A percentile compares a stretch with the other conserved stretches of the same genome.
Conservation (phyloP, 2,329 filamentous ascomycete species). For the Sarocladium kiliense region DNA sequence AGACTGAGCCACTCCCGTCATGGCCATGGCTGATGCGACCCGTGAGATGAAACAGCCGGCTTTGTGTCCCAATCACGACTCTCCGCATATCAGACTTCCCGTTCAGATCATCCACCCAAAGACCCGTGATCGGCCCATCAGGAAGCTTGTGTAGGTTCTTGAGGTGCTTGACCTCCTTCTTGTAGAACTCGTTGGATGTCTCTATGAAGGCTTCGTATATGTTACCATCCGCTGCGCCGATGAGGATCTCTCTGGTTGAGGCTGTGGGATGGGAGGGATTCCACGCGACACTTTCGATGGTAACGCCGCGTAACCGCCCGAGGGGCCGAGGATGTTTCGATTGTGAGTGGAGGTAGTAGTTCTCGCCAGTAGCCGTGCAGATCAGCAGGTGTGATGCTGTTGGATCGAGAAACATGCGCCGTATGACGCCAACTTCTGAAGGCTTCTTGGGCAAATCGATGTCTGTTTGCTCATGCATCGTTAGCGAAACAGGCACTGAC, state of each 20-base stretch:
- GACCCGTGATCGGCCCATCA: slow-evolving; percentile 76
- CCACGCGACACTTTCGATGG: slow-evolving; percentile 89
- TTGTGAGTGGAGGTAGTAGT: slow-evolving; percentile 96
- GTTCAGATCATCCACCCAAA: slow-evolving; percentile 74
- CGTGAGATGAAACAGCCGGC: slow-evolving; percentile 72
- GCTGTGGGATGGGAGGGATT: slow-evolving; percentile 89
- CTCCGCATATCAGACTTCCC: slow-evolving; percentile 65
- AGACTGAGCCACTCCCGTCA: slow-evolving; percentile 81
- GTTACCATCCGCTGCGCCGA: slow-evolving; percentile 89
- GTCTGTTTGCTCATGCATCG: slow-evolving; percentile 47
- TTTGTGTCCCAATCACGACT: slow-evolving; percentile 75
- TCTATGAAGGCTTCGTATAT: slow-evolving; percentile 96
- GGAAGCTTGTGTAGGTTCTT: slow-evolving; percentile 77
- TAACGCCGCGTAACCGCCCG: slow-evolving; percentile 75
- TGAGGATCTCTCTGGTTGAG: slow-evolving; percentile 87
- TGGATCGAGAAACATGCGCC: slow-evolving; percentile 94
- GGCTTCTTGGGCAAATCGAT: slow-evolving; percentile 95
- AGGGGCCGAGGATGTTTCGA: slow-evolving; percentile 82
- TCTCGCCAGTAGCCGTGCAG: slow-evolving; percentile 86
- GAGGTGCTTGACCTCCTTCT: slow-evolving; percentile 88
- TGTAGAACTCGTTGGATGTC: slow-evolving; percentile 89
- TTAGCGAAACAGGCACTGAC: background rate
- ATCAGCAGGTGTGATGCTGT: slow-evolving; percentile 92
- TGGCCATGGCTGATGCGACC: slow-evolving; percentile 70
- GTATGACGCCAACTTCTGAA: slow-evolving; percentile 85